Evolutionary conservation across 345 rosid genomes (phyloP).

Genomic region (Linum trigynum): DNA sequence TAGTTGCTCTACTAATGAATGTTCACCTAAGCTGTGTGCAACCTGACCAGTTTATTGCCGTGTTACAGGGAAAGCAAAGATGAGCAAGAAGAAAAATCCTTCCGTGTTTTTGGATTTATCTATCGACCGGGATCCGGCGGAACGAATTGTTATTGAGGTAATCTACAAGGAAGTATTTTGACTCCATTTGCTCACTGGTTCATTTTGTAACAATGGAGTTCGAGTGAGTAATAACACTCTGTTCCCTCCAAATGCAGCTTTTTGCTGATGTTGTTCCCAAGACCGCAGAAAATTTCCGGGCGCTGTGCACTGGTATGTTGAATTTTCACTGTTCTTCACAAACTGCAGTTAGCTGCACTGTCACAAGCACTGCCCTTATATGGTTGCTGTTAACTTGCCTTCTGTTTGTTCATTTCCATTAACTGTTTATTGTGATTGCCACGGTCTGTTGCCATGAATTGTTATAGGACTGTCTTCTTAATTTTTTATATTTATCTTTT

Average conservation of each 20-base stretch:
- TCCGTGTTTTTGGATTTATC: constrained; percentile 69
- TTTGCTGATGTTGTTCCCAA: constrained; percentile 80
- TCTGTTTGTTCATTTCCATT: too few relatives aligned
- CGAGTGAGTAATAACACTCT: not conserved
- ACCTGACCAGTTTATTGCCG: not conserved
- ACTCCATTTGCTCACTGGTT: not conserved
- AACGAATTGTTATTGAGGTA: constrained; percentile 82
- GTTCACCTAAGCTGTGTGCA: not conserved
- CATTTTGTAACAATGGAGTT: not conserved
- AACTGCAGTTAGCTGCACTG: not conserved
- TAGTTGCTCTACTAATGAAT: not conserved
- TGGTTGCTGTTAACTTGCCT: not conserved
- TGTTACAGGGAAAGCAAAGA: constrained; percentile 16
- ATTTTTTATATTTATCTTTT: not conserved
- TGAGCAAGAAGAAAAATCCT: constrained; percentile 79
- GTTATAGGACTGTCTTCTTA: not conserved
- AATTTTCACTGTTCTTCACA: not conserved
- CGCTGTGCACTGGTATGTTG: constrained; percentile 80
- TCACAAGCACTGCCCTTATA: too few relatives aligned
- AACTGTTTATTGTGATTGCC: not conserved
- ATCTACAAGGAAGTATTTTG: constrained; percentile 6
- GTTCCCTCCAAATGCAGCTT: constrained; percentile 43
- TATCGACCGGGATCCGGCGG: constrained; percentile 50
- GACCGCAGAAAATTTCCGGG: constrained; percentile 92
- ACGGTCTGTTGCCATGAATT: not conserved